These are phyloP conservation scores for Vigna angularis DNA, from an alignment of 306 rosid species.

Conservation along the genomic window DNA sequence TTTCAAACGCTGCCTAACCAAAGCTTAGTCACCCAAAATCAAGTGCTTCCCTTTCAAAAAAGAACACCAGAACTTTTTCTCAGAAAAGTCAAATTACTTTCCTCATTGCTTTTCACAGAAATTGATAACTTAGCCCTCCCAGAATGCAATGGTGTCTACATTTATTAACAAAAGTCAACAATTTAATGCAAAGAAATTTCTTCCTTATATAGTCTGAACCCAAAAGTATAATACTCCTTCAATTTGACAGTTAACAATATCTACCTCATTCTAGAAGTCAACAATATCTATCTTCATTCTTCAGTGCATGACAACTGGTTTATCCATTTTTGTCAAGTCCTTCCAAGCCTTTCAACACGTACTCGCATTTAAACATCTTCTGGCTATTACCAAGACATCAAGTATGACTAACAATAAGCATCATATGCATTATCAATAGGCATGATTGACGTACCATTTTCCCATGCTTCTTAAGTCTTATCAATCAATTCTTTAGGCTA, in stretches of 20 bases:
- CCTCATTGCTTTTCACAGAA: neutral
- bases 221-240: conserved; percentile 7
- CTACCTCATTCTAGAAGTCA: conserved; percentile 12
- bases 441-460: neutral
- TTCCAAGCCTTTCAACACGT: conserved; percentile 17
- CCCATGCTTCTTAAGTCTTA: neutral
- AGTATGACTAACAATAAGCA: neutral
- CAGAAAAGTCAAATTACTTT: conserved; percentile 7
- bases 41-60: conserved; percentile 20
- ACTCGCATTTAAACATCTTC: neutral
- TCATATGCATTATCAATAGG: too few species aligned
- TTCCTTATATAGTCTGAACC: neutral
- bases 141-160: neutral
- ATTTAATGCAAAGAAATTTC: conserved; percentile 30
- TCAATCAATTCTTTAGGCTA: neutral
- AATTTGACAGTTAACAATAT: neutral
- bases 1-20: conserved; percentile 19
- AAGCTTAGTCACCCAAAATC: conserved; percentile 1
- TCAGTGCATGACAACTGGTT: conserved; percentile 32
- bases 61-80: neutral
- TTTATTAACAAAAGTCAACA: conserved; percentile 46
- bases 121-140: conserved; percentile 9
- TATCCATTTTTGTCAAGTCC: neutral
- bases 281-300: conserved; percentile 18
- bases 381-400: neutral